Conservation (phyloP, 352 stramenopile genomes). For the Globisporangium takayamanum region DNA sequence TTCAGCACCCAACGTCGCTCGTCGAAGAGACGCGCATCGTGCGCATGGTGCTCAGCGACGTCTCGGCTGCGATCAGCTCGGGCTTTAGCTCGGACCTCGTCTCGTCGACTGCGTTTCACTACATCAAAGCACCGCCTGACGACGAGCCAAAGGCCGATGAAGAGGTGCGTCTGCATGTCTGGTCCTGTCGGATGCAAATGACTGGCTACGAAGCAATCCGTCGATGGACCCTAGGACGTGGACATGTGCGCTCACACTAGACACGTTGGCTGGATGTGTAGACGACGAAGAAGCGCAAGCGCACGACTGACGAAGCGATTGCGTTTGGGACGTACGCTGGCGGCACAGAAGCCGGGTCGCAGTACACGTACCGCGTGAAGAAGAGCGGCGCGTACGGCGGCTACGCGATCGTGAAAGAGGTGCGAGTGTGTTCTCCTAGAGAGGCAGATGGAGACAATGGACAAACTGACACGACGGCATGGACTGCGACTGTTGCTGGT, state of each 20-base stretch:
- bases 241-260: too few relatives aligned
- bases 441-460: too few relatives aligned
- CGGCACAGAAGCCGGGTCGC: constrained; percentile 62
- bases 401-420: constrained; percentile 84
- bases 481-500: background rate
- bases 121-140: constrained; percentile 78
- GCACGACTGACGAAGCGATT: constrained; percentile 43
- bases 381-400: constrained; percentile 80
- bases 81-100: constrained; percentile 87
- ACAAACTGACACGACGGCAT: background rate
- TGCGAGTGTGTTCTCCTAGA: constrained; percentile 7
- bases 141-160: constrained; percentile 34
- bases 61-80: constrained; percentile 80
- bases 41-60: constrained; percentile 87
- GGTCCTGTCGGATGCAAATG: too few relatives aligned
- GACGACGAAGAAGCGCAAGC: constrained; percentile 44
- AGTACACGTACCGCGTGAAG: constrained; percentile 75
- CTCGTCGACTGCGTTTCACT: constrained; percentile 85
- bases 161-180: constrained; percentile 16
- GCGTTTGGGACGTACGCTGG: constrained; percentile 88
- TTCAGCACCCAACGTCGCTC: constrained; percentile 84
- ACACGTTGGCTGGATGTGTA: background rate
- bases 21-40: constrained; percentile 86
- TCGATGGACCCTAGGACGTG: too few relatives aligned
- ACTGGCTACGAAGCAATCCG: too few relatives aligned